phyloP scores from a whole-genome alignment of 108 stramenopile genomes.

The Pelagomonas calceolata region DNA sequence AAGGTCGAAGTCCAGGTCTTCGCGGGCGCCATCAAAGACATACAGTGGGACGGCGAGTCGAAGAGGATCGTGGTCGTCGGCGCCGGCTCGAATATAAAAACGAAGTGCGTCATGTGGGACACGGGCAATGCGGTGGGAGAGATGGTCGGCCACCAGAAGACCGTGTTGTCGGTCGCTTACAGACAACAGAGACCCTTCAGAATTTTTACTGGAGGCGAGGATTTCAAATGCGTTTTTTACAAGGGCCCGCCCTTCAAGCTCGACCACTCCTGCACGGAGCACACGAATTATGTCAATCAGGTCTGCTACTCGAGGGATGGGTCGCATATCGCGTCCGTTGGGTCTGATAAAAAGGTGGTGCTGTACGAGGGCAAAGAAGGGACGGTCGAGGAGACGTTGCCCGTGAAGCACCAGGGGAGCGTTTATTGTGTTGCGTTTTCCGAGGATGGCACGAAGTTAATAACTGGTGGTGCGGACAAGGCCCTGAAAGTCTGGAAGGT shows the following conservation, averaged over 20 bases:
- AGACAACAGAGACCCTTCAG: constrained; percentile 16
- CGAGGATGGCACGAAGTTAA: constrained; percentile 49
- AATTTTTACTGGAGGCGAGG: constrained; percentile 57
- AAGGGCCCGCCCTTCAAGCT: constrained; percentile 81
- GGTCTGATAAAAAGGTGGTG: constrained; percentile 63
- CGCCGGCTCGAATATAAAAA: constrained; percentile 27
- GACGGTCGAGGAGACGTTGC: constrained; percentile 31
- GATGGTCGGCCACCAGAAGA: constrained; percentile 37
- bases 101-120: constrained; percentile 42
- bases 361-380: constrained; percentile 69
- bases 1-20: constrained; percentile 49
- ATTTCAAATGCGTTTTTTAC: constrained; percentile 69
- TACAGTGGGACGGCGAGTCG: constrained; percentile 86
- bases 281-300: constrained; percentile 59
- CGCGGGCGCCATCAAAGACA: constrained; percentile 65
- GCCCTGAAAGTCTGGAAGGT: constrained; percentile 63
- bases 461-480: constrained; percentile 84
- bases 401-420: constrained; percentile 48
- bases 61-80: constrained; percentile 61
- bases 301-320: constrained; percentile 73
- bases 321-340: constrained; percentile 52
- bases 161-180: constrained; percentile 19
- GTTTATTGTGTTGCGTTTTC: constrained; percentile 78
- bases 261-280: constrained; percentile 51
- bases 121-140: constrained; percentile 44